These are phyloP conservation scores for Diaporthe humulicola DNA, from an alignment of 2,329 filamentous ascomycete genomes.

Conservation along the genomic window DNA sequence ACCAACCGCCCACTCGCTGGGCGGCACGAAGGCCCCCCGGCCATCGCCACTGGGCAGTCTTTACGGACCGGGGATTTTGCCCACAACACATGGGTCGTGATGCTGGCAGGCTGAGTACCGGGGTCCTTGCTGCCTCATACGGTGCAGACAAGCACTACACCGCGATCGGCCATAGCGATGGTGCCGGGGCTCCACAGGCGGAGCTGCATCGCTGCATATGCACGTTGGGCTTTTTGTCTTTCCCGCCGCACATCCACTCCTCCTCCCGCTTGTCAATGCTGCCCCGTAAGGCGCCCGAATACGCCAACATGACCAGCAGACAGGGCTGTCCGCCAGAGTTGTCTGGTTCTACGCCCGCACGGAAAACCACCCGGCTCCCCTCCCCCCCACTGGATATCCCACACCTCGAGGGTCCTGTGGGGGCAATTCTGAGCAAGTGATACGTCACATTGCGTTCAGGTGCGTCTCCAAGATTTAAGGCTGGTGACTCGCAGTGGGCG, in stretches of 20 bases:
- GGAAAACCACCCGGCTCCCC: not conserved
- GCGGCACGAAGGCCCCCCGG: not conserved
- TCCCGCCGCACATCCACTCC: not conserved
- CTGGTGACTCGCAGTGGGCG: not conserved
- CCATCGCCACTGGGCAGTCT: not conserved
- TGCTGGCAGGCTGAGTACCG: not conserved
- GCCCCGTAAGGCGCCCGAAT: constrained; percentile 15
- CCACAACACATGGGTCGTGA: not conserved
- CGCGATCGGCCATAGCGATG: constrained; percentile 20
- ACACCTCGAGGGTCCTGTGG: constrained; percentile 12
- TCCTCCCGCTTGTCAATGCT: not conserved
- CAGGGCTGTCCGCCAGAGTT: not conserved
- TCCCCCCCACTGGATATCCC: not conserved
- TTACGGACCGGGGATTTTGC: not conserved
- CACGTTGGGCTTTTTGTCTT: constrained; percentile 22
- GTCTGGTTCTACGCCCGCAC: not conserved
- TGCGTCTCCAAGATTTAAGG: not conserved
- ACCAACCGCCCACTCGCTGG: not conserved
- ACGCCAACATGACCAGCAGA: constrained; percentile 11
- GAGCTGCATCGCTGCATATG: constrained; percentile 9
- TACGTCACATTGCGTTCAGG: constrained; percentile 6
- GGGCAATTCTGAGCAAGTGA: not conserved
- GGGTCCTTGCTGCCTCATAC: not conserved
- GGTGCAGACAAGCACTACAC: not conserved
- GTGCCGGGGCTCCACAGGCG: constrained; percentile 8